A percentile compares a stretch with the other conserved stretches of the same genome.
These are phyloP conservation scores for Nicotiana undulata DNA, from an alignment of 257 asterid species.

Conservation along the genomic window DNA sequence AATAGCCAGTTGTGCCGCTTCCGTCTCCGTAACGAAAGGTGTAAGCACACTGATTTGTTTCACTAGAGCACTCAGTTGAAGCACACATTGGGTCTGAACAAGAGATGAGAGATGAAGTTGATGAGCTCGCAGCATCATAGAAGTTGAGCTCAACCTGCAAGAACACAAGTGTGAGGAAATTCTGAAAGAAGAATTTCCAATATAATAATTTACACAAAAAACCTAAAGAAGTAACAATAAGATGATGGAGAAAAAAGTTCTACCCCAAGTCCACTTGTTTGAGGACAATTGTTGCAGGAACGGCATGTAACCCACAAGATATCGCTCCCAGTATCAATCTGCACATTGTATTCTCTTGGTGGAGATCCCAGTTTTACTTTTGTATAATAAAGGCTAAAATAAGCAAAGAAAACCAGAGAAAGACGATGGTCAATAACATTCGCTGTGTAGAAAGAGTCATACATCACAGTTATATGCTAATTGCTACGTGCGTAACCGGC, in stretches of 20 bases:
- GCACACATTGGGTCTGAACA: conserved; percentile 64
- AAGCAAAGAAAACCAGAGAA: background rate
- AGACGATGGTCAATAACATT: background rate
- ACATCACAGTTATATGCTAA: background rate
- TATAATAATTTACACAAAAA: background rate
- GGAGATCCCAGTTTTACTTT: conserved; percentile 81
- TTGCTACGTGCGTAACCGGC: background rate
- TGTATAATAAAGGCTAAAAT: conserved; percentile 62
- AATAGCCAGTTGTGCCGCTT: conserved; percentile 67
- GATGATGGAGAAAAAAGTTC: conserved; percentile 1
- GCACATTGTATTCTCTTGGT: conserved; percentile 75
- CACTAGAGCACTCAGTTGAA: conserved; percentile 55
- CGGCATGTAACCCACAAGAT: conserved; percentile 74
- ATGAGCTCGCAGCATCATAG: conserved; percentile 55
- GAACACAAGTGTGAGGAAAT: background rate
- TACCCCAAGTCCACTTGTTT: conserved; percentile 76
- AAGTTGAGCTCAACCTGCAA: conserved; percentile 64
- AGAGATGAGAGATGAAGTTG: conserved; percentile 55
- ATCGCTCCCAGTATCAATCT: conserved; percentile 87
- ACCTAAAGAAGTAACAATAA: background rate
- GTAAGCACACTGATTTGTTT: conserved; percentile 58
- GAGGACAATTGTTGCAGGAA: conserved; percentile 72
- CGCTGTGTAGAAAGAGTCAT: background rate
- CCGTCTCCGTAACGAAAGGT: conserved; percentile 75
- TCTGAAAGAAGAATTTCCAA: background rate